These are phyloP conservation scores for Sclerospora graminicola DNA, from an alignment of 352 stramenopile genomes.

Conservation along the genomic window DNA sequence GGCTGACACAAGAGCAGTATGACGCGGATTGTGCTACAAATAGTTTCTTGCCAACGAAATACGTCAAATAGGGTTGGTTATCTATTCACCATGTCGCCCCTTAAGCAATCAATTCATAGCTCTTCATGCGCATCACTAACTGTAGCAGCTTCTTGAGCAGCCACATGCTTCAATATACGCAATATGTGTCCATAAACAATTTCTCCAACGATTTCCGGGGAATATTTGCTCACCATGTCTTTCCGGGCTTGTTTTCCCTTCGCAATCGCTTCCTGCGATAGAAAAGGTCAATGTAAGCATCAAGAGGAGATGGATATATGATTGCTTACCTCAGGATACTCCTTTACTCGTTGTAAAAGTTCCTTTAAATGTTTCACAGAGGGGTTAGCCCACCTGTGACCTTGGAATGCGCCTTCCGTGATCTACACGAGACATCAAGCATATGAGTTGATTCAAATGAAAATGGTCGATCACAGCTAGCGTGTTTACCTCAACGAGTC, in stretches of 20 bases:
- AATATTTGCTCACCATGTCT: conserved; percentile 82
- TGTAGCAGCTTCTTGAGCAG: conserved; percentile 9
- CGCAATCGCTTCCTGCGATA: conserved; percentile 33
- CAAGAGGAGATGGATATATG: too few species aligned
- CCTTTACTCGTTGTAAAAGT: conserved; percentile 46
- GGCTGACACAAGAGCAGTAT: conserved; percentile 68
- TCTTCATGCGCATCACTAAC: conserved; percentile 32
- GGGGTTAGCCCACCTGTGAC: conserved; percentile 82
- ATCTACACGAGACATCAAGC: conserved; percentile 31
- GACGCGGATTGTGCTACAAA: conserved; percentile 31
- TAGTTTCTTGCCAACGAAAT: neutral
- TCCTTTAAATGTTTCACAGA: conserved; percentile 60
- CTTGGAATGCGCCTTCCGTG: conserved; percentile 60
- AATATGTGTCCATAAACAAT: conserved; percentile 57
- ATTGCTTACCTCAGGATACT: conserved; percentile 39
- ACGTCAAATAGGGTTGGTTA: neutral
- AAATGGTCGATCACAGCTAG: neutral
- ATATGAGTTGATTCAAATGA: neutral
- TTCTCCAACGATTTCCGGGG: conserved; percentile 56
- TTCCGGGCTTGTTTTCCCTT: conserved; percentile 59
- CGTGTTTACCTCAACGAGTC: conserved; percentile 51
- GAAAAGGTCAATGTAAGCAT: neutral
- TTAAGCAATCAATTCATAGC: conserved; percentile 22
- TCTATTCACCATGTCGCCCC: neutral
- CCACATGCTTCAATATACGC: conserved; percentile 44